Conservation (phyloP, 768 basidiomycete genomes). For the Podaxis pistillaris region DNA sequence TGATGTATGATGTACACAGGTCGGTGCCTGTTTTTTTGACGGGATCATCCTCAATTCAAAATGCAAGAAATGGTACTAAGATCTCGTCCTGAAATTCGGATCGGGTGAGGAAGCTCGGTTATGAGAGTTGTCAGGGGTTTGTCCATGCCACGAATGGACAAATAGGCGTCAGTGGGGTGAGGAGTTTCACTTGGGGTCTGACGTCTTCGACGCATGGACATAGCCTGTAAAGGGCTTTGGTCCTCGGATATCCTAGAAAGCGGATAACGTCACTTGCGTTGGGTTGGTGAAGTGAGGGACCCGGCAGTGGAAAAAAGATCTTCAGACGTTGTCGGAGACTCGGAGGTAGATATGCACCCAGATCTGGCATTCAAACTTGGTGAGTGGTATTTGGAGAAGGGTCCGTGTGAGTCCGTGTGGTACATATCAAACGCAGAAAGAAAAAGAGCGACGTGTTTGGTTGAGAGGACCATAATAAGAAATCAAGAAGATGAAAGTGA, state of each 20-base stretch:
- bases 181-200: too few species aligned
- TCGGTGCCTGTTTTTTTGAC: not conserved
- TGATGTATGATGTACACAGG: not conserved
- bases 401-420: not conserved
- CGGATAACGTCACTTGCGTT: not conserved
- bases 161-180: not conserved
- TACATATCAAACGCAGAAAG: not conserved
- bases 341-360: not conserved
- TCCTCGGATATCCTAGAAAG: constrained; percentile 2
- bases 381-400: too few species aligned
- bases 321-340: not conserved
- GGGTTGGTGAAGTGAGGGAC: not conserved
- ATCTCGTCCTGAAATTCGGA: not conserved
- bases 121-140: not conserved
- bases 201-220: not conserved
- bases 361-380: not conserved
- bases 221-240: not conserved
- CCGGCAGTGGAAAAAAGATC: not conserved
- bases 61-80: not conserved
- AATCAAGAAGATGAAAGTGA: not conserved
- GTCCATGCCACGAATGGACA: not conserved
- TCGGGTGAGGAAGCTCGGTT: not conserved
- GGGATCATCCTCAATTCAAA: not conserved
- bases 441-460: not conserved
- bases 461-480: not conserved